Evolutionary conservation across 2,329 filamentous ascomycete species (phyloP), one percentile per base, ranked within the genome.

Genomic region (Rutstroemia sp.): DNA sequence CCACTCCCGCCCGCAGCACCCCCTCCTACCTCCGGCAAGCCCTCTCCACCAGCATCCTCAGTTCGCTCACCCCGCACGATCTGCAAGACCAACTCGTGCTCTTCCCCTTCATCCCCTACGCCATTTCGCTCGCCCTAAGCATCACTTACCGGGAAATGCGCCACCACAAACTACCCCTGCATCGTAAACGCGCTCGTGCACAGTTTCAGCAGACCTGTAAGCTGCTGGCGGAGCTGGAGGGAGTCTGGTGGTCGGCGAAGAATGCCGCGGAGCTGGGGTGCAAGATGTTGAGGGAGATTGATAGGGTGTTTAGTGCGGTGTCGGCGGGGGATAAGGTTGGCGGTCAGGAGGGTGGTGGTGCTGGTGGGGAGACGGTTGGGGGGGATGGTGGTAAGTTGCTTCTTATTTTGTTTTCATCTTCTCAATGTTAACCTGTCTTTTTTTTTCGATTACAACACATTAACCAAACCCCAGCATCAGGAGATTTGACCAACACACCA

Each of bases 81-180:
- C 51, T 60, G 5, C 60, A 78, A 14, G 76, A 76, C 36, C 74
- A 71, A 34, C 60, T 73, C 3, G 64, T 65, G 1, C 68, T 80
- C 0, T 73, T 84, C 34, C 81, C 83, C 0, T 78, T 84, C 57
- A 74, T 86, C 0, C 81, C 82, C 0, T 86, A 85, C 56, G 81
- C 80, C 0, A 73, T 85, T 0, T 82, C 81, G 0, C 73, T 86
- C 0, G 78, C 82, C 0, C 73, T 86, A 1, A 83, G 79, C 48
- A 80, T 85, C 1, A 78, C 80, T 12, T 86, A 85, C 60, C 76
- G 80, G 46, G 84, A 84, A 64, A 82, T 85, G 80, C 75, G 82
- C 1, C 79, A 83, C 61, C 82, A 79, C 56, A 76, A 76, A 12
- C 70, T 83, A 0, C 77, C 81, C 1, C 79, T 83, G 73, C 83